Evolutionary conservation across 148 eudicot species (phyloP).

Genomic region (Rhododendron ovatum): DNA sequence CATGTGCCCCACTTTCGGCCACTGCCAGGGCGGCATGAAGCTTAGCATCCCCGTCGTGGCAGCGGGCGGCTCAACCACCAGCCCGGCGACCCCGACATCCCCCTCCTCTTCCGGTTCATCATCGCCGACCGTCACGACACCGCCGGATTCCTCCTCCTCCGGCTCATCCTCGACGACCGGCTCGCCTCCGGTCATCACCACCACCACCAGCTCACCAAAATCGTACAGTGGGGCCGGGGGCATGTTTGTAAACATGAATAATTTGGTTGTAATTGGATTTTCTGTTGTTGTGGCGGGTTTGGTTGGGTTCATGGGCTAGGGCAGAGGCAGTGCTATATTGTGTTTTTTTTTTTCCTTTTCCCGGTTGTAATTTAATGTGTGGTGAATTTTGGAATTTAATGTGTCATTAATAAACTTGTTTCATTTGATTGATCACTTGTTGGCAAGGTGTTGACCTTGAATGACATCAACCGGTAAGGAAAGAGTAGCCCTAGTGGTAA

Average conservation of each 20-base stretch:
- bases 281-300: slow-evolving; percentile 20
- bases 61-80: background rate
- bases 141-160: background rate
- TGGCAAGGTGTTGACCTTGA: too few relatives aligned
- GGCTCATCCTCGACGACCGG: background rate
- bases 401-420: too few relatives aligned
- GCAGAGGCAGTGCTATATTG: slow-evolving; percentile 48
- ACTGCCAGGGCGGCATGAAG: slow-evolving; percentile 35
- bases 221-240: slow-evolving; percentile 11
- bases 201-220: slow-evolving; percentile 7
- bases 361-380: too few relatives aligned
- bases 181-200: background rate
- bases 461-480: too few relatives aligned
- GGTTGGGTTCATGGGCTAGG: slow-evolving; percentile 39
- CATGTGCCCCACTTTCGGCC: slow-evolving; percentile 35
- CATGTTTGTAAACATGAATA: slow-evolving; percentile 9
- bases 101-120: background rate
- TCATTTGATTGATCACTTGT: too few relatives aligned
- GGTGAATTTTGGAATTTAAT: too few relatives aligned
- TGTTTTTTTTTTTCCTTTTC: background rate
- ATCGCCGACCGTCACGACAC: background rate
- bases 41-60: slow-evolving; percentile 29
- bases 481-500: too few relatives aligned
- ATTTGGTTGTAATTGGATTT: slow-evolving; percentile 8
- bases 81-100: background rate